Conservation (phyloP, 345 rosid species). For the Gossypium rotundifolium region DNA sequence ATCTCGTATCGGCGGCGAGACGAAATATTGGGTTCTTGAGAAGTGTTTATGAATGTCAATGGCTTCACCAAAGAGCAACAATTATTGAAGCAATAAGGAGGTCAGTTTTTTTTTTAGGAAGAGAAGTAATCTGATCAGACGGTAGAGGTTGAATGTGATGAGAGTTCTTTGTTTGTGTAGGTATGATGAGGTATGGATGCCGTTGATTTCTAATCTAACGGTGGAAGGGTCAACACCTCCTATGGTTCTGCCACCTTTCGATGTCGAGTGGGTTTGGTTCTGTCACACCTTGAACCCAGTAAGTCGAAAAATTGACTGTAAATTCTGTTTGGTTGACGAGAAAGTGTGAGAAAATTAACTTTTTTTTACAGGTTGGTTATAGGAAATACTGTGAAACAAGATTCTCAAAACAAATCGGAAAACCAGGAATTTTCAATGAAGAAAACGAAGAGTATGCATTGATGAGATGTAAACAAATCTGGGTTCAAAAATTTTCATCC, state of each 20-base stretch:
- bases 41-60: constrained; percentile 44
- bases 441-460: constrained; percentile 78
- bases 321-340: constrained; percentile 24
- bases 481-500: constrained; percentile 48
- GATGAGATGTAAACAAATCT: constrained; percentile 56
- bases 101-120: constrained; percentile 19
- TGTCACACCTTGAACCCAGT: constrained; percentile 90
- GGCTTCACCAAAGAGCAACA: constrained; percentile 59
- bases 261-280: constrained; percentile 97
- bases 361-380: constrained; percentile 49
- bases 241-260: constrained; percentile 76
- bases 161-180: constrained; percentile 22
- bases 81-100: constrained; percentile 69
- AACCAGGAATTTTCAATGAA: constrained; percentile 60
- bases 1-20: constrained; percentile 69
- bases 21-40: constrained; percentile 56
- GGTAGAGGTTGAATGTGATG: not conserved
- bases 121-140: constrained; percentile 9
- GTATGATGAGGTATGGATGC: constrained; percentile 96
- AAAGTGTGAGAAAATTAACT: constrained; percentile 13
- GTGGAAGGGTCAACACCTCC: constrained; percentile 56
- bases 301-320: constrained; percentile 34
- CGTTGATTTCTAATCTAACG: constrained; percentile 71
- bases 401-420: constrained; percentile 77
- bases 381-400: constrained; percentile 58